Evolutionary conservation across 257 asterid genomes (phyloP).

Genomic region (Nicotiana sylvestris): DNA sequence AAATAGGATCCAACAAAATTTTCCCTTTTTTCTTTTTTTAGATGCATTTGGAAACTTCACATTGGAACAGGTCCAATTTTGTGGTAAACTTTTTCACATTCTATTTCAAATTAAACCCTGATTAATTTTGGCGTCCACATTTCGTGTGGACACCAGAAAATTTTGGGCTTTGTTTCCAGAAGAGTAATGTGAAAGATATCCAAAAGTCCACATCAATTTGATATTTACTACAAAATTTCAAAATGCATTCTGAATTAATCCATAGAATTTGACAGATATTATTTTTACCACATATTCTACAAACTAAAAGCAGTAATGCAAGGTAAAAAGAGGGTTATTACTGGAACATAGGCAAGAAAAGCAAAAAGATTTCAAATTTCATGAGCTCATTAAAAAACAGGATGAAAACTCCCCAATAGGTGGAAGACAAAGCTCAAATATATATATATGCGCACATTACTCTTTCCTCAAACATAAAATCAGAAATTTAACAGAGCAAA

Average conservation of each 20-base stretch:
- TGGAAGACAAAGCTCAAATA: not conserved
- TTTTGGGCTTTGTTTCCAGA: no score
- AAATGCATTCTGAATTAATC: not conserved
- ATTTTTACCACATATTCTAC: no score
- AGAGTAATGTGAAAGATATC: not conserved
- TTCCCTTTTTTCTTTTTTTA: not conserved
- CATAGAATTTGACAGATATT: not conserved
- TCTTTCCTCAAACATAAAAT: not conserved
- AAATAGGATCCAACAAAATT: no score
- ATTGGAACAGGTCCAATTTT: not conserved
- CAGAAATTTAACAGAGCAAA: not conserved
- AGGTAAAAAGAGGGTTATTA: no score
- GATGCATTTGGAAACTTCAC: not conserved
- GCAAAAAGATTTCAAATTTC: not conserved
- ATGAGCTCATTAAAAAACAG: not conserved
- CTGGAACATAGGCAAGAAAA: not conserved
- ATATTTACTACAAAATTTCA: not conserved
- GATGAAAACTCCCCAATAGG: conserved; percentile 55
- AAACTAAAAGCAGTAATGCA: not conserved
- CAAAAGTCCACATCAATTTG: not conserved
- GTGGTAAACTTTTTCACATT: not conserved
- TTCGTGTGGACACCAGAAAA: not conserved
- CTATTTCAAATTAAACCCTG: not conserved
- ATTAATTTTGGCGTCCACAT: no score
- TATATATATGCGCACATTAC: not conserved